These are phyloP conservation scores for Russula griseocarnosa DNA, from an alignment of 768 basidiomycete genomes.

Conservation along the genomic window DNA sequence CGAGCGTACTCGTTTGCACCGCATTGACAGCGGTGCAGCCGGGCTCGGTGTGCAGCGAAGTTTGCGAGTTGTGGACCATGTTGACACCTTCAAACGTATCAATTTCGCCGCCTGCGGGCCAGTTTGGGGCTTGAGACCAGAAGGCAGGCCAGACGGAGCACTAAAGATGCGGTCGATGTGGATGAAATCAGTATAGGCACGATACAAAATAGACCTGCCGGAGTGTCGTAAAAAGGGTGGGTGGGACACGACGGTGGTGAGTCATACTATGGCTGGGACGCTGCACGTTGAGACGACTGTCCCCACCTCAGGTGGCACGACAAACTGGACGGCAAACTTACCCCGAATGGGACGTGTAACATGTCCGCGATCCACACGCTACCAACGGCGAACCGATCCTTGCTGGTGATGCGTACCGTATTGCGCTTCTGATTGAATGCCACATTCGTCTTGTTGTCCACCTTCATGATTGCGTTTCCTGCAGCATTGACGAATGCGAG, in stretches of 20 bases:
- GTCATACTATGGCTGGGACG: not conserved
- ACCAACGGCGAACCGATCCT: slow-evolving; percentile 54
- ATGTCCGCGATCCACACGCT: slow-evolving; percentile 63
- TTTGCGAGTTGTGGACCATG: slow-evolving; percentile 56
- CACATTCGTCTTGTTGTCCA: slow-evolving; percentile 64
- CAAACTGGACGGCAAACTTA: slow-evolving; percentile 33
- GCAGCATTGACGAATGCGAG: slow-evolving; percentile 64
- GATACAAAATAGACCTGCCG: not conserved
- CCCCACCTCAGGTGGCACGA: too few relatives aligned
- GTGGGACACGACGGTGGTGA: not conserved
- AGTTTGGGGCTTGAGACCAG: slow-evolving; percentile 51
- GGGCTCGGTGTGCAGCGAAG: slow-evolving; percentile 67
- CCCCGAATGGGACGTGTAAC: slow-evolving; percentile 61
- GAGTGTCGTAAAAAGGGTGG: not conserved
- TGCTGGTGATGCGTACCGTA: slow-evolving; percentile 58
- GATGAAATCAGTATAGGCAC: not conserved
- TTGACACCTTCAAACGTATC: slow-evolving; percentile 86
- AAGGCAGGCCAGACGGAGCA: slow-evolving; percentile 72
- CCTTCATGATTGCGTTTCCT: slow-evolving; percentile 70
- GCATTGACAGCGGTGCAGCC: slow-evolving; percentile 53
- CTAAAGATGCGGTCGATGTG: slow-evolving; percentile 33
- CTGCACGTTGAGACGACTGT: not conserved
- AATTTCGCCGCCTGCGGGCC: slow-evolving; percentile 59
- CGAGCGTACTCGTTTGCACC: slow-evolving; percentile 47
- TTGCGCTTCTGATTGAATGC: slow-evolving; percentile 55